A percentile compares a stretch with the other conserved stretches of the same genome.
These are phyloP conservation scores for Crithidia sp. DNA, from an alignment of 208 protist genomes.

Conservation along the genomic window DNA sequence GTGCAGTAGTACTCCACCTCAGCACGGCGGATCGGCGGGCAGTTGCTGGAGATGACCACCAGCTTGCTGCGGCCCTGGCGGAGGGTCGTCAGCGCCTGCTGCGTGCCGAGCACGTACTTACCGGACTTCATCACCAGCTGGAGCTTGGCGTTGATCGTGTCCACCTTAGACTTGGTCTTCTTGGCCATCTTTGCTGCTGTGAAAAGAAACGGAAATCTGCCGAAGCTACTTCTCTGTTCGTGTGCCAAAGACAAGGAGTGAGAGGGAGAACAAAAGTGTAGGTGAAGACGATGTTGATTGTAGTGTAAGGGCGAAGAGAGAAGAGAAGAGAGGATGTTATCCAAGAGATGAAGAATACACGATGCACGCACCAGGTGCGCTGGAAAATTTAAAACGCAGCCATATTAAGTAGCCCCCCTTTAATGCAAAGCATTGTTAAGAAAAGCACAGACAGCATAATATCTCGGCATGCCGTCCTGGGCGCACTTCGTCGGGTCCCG, in stretches of 20 bases:
- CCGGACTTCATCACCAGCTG: constrained; percentile 99
- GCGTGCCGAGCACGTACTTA: constrained; percentile 99
- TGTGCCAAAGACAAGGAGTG: background rate
- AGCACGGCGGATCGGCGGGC: constrained; percentile 97
- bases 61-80: constrained; percentile 98
- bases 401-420: too few species aligned
- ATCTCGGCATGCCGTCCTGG: too few species aligned
- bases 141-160: constrained; percentile 99
- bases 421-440: too few species aligned
- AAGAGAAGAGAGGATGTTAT: constrained; percentile 8
- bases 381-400: too few species aligned
- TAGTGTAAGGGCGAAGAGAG: background rate
- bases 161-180: constrained; percentile 96
- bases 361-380: too few species aligned
- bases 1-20: constrained; percentile 99
- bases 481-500: too few species aligned
- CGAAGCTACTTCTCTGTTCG: constrained; percentile 24
- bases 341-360: background rate
- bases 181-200: constrained; percentile 80
- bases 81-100: constrained; percentile 97
- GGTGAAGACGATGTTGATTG: background rate
- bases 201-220: constrained; percentile 15
- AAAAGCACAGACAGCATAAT: too few species aligned
- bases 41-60: constrained; percentile 99
- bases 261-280: background rate